Evolutionary conservation across 2,329 filamentous ascomycete genomes (phyloP).

Genomic region (Penicillium palitans): DNA sequence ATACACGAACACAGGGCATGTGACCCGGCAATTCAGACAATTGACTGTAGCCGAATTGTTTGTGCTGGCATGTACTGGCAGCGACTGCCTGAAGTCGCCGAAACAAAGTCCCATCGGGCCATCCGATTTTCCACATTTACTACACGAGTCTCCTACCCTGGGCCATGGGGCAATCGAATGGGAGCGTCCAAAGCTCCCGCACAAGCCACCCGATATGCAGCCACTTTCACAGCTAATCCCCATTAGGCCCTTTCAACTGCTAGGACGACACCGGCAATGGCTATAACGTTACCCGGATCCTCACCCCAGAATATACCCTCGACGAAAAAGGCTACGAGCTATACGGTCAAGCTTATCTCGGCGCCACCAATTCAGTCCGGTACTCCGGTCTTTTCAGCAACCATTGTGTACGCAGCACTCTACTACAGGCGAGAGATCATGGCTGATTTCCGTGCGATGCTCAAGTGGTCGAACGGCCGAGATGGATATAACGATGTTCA

Average conservation of each 20-base stretch:
- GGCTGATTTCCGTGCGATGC: slow-evolving; percentile 52
- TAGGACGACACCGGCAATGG: neutral
- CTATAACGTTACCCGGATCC: slow-evolving; percentile 29
- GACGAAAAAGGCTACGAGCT: slow-evolving; percentile 47
- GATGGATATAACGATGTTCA: slow-evolving; percentile 47
- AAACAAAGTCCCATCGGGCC: neutral
- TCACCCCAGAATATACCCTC: slow-evolving; percentile 47
- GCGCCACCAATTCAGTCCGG: slow-evolving; percentile 52
- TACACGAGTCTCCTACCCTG: neutral
- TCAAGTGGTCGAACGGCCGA: slow-evolving; percentile 35
- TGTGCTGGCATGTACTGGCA: neutral
- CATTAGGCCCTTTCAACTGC: too few species aligned
- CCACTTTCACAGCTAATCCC: neutral
- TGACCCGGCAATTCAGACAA: neutral
- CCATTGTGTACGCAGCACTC: slow-evolving; percentile 52
- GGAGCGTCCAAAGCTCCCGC: neutral
- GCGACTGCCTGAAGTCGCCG: neutral
- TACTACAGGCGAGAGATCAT: slow-evolving; percentile 56
- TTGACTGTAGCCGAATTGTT: neutral
- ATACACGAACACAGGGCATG: neutral
- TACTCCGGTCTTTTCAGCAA: slow-evolving; percentile 59
- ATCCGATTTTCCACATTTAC: neutral
- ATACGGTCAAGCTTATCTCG: slow-evolving; percentile 56
- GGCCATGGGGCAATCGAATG: neutral
- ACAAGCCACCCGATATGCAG: neutral